phyloP scores from a whole-genome alignment of 768 basidiomycete genomes.

The Hypholoma sublateritium region DNA sequence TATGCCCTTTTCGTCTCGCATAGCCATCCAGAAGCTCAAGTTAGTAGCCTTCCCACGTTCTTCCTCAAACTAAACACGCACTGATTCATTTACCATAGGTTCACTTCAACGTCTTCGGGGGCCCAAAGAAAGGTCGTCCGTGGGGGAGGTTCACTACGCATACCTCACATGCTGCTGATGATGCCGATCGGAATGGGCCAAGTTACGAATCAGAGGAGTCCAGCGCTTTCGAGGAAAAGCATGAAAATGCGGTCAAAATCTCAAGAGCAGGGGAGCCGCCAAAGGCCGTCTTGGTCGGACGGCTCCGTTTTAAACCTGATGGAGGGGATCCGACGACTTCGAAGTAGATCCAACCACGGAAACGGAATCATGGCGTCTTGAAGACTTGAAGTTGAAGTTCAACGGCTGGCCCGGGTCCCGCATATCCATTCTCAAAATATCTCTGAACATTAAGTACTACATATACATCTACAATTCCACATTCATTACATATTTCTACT shows the following conservation, averaged over 20 bases:
- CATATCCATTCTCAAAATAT: neutral
- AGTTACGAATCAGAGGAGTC: constrained; percentile 41
- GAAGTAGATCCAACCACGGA: constrained; percentile 6
- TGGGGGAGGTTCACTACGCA: constrained; percentile 78
- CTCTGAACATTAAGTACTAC: neutral
- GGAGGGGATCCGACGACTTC: constrained; percentile 56
- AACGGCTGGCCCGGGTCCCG: too few relatives aligned
- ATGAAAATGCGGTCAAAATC: constrained; percentile 51
- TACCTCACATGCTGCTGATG: constrained; percentile 36
- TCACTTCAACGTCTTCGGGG: constrained; percentile 70
- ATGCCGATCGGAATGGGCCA: constrained; percentile 42
- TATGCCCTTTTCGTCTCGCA: constrained; percentile 80
- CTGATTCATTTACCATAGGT: constrained; percentile 33
- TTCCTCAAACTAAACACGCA: neutral
- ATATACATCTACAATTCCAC: neutral
- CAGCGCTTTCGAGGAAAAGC: constrained; percentile 20
- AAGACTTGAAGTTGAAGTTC: too few relatives aligned
- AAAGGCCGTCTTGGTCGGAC: constrained; percentile 63
- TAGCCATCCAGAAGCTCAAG: constrained; percentile 47
- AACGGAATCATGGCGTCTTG: too few relatives aligned
- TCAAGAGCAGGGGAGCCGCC: constrained; percentile 37
- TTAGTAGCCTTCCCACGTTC: constrained; percentile 16
- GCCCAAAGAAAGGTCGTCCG: constrained; percentile 49
- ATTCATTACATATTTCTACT: neutral
- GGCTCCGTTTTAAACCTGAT: constrained; percentile 68